phyloP scores from a whole-genome alignment of 164 flowering plant species.

The Vitis rupestris region DNA sequence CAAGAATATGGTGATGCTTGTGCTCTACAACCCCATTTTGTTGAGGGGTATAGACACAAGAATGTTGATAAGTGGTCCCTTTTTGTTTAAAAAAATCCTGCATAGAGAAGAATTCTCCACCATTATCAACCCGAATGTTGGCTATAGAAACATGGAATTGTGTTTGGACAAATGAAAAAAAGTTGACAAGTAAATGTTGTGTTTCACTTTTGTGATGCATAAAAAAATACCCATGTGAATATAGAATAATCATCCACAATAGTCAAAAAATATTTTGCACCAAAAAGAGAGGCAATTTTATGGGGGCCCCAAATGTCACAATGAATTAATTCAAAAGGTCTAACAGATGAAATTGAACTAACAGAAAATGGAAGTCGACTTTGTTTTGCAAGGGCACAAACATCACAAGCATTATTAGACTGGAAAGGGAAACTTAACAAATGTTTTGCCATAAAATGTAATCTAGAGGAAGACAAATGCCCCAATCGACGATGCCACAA shows the following conservation, averaged over 20 bases:
- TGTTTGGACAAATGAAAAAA: not conserved
- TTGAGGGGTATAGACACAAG: not conserved
- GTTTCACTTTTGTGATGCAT: not conserved
- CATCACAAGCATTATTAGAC: no score
- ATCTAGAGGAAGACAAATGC: not conserved
- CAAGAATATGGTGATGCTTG: constrained; percentile 10
- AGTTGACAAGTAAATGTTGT: not conserved
- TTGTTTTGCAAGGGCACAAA: no score
- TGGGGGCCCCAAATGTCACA: constrained; percentile 3
- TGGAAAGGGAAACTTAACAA: no score
- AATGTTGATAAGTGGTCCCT: no score
- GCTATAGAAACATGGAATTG: not conserved
- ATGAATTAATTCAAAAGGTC: constrained; percentile 1
- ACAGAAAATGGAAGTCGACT: no score
- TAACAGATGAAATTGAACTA: not conserved
- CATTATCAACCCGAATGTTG: no score
- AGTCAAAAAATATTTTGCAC: no score
- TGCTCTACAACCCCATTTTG: constrained; percentile 12
- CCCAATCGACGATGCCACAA: constrained; percentile 1
- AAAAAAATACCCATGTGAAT: not conserved
- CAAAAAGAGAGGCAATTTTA: not conserved
- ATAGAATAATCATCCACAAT: not conserved
- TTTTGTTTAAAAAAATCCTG: no score
- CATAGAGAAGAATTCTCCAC: no score
- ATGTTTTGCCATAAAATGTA: not conserved